Evolutionary conservation across 129 eudicot species (phyloP).

Genomic region (Lonicera japonica): DNA sequence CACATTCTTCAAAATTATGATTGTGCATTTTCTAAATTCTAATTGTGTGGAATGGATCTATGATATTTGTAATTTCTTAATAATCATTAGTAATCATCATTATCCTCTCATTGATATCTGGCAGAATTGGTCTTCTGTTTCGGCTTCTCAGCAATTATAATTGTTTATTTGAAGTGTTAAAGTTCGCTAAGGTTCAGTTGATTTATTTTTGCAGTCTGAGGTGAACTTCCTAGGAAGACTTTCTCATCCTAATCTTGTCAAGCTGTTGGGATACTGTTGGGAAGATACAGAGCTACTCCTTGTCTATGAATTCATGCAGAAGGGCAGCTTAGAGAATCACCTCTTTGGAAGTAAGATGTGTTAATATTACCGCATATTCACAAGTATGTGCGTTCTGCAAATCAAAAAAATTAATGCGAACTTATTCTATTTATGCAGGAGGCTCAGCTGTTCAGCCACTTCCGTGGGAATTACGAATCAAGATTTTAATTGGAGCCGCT

Average conservation of each 20-base stretch:
- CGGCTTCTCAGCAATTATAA: too few relatives aligned
- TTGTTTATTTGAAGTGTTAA: too few relatives aligned
- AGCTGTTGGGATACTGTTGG: slow-evolving; percentile 78
- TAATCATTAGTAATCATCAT: too few relatives aligned
- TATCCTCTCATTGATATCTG: too few relatives aligned
- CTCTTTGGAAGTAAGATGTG: slow-evolving; percentile 80
- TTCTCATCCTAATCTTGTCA: slow-evolving; percentile 86
- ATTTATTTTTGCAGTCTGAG: slow-evolving; percentile 54
- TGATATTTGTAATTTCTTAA: too few relatives aligned
- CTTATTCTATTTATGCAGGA: slow-evolving; percentile 35
- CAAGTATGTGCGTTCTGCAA: background rate
- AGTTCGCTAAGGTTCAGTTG: slow-evolving; percentile 2
- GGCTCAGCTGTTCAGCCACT: slow-evolving; percentile 82
- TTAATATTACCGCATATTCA: background rate
- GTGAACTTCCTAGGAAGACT: slow-evolving; percentile 79
- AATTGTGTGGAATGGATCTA: too few relatives aligned
- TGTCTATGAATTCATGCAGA: slow-evolving; percentile 91
- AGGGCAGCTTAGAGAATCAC: slow-evolving; percentile 91
- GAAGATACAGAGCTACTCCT: slow-evolving; percentile 77
- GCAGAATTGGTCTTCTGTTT: too few relatives aligned
- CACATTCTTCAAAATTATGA: too few relatives aligned
- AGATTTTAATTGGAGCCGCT: slow-evolving; percentile 81
- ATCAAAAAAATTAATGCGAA: slow-evolving; percentile 6
- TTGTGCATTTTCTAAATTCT: too few relatives aligned
- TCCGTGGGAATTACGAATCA: slow-evolving; percentile 76